Conservation (phyloP, 208 protist genomes). For the Trypanosoma platydactyli region DNA sequence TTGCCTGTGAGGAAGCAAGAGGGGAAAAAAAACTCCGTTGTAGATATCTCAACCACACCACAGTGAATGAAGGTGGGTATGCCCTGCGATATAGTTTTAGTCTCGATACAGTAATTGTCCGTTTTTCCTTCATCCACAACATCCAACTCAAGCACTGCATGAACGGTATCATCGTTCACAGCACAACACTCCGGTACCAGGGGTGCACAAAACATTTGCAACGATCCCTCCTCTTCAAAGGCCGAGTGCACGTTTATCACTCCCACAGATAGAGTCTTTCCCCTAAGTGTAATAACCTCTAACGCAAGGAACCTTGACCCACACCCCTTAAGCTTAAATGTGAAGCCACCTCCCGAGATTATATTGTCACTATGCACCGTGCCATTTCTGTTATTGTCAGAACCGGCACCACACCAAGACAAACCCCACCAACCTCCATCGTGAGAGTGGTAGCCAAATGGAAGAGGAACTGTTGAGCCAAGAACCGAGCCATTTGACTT, state of each 20-base stretch:
- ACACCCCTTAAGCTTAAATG: not conserved
- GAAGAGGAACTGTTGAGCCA: constrained; percentile 49
- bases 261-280: not conserved
- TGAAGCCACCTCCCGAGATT: not conserved
- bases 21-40: constrained; percentile 55
- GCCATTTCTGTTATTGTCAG: not conserved
- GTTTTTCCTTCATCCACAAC: not conserved
- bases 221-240: constrained; percentile 3
- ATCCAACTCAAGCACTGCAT: constrained; percentile 44
- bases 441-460: constrained; percentile 22
- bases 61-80: constrained; percentile 20
- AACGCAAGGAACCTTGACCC: not conserved
- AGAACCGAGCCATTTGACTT: constrained; percentile 32
- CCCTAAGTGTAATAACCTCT: constrained; percentile 2
- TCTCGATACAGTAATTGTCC: not conserved
- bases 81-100: not conserved
- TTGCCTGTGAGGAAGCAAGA: constrained; percentile 40
- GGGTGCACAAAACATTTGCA: constrained; percentile 1
- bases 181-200: not conserved
- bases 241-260: not conserved
- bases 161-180: constrained; percentile 26
- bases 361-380: not conserved
- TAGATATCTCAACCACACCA: constrained; percentile 34
- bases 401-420: constrained; percentile 30
- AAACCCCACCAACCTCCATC: constrained; percentile 28